These are phyloP conservation scores for Globisporangium acanthophoron DNA, from an alignment of 352 stramenopile species.

Conservation along the genomic window DNA sequence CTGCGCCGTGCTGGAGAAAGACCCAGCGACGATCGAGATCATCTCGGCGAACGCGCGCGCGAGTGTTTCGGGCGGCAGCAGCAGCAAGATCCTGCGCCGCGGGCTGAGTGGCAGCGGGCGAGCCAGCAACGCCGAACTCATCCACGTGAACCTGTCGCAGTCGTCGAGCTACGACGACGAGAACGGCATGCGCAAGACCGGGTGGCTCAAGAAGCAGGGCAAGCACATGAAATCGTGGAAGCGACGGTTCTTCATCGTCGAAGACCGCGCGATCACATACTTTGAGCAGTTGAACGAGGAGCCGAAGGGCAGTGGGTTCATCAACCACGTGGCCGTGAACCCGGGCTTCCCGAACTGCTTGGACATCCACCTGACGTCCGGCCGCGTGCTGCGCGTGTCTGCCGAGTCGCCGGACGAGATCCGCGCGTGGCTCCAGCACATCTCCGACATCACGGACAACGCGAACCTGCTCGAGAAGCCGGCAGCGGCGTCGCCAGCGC, in stretches of 20 bases:
- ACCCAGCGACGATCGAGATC: constrained; percentile 16
- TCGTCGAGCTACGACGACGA: constrained; percentile 4
- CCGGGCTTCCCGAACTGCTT: constrained; percentile 54
- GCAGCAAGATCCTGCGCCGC: constrained; percentile 1
- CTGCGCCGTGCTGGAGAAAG: constrained; percentile 46
- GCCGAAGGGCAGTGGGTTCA: constrained; percentile 48
- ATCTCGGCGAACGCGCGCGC: constrained; percentile 1
- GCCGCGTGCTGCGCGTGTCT: constrained; percentile 56
- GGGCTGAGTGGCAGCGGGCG: constrained; percentile 3
- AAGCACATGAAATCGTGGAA: constrained; percentile 66
- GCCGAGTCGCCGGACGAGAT: constrained; percentile 64
- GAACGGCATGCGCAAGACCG: constrained; percentile 32
- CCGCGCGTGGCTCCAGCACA: constrained; percentile 46
- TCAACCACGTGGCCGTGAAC: constrained; percentile 40
- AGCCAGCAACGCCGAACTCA: not conserved
- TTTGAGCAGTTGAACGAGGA: constrained; percentile 51
- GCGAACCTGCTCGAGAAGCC: constrained; percentile 10
- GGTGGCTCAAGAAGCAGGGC: constrained; percentile 80
- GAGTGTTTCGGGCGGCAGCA: not conserved
- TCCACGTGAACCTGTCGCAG: no score
- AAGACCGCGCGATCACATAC: constrained; percentile 51
- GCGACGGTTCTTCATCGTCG: constrained; percentile 68
- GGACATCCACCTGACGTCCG: constrained; percentile 53
- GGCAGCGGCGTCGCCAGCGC: not conserved
- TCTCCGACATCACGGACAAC: constrained; percentile 21